phyloP scores from a whole-genome alignment of 345 rosid genomes.

The Dipteronia dyeriana region DNA sequence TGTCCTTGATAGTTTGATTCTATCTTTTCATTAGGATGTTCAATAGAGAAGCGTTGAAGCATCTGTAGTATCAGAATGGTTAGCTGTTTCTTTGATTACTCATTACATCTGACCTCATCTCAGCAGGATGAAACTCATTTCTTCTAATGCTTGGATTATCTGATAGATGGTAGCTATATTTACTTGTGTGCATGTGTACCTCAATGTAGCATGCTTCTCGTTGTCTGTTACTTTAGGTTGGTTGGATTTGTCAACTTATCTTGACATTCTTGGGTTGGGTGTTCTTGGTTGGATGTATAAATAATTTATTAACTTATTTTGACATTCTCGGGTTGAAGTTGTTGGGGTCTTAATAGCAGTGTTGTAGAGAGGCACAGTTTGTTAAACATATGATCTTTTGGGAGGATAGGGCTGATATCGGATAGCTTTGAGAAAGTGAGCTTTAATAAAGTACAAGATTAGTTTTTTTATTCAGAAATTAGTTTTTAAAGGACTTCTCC shows the following conservation, averaged over 20 bases:
- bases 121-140: not conserved
- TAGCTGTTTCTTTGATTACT: too few relatives aligned
- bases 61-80: not conserved
- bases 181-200: not conserved
- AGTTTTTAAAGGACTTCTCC: not conserved
- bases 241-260: not conserved
- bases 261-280: not conserved
- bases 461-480: not conserved
- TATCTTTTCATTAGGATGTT: not conserved
- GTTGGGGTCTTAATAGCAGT: constrained; percentile 3
- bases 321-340: not conserved
- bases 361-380: not conserved
- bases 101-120: not conserved
- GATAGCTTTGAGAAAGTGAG: not conserved
- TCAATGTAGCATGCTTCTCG: not conserved
- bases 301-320: not conserved
- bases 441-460: not conserved
- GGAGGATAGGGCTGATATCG: not conserved
- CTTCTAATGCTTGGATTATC: not conserved
- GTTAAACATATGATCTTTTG: not conserved
- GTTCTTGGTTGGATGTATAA: not conserved
- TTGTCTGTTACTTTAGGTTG: not conserved
- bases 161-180: not conserved
- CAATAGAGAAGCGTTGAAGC: not conserved
- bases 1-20: not conserved